phyloP scores from a whole-genome alignment of 208 protist species.

The Acanthamoeba quina region DNA sequence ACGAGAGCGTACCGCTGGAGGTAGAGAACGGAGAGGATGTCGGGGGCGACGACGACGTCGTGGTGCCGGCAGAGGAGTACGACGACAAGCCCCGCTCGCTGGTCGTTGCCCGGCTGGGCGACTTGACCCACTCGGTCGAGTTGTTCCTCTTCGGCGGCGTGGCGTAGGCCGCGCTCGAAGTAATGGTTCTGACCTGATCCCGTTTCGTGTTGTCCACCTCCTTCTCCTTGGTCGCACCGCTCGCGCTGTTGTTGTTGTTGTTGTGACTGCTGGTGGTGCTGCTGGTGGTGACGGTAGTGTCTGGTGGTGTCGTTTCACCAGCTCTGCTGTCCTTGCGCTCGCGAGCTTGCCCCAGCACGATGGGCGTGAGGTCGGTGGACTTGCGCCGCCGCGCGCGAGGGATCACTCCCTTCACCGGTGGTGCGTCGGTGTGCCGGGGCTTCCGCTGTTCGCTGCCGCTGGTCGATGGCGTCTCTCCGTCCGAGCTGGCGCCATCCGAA shows the following conservation, averaged over 20 bases:
- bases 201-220: not conserved
- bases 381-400: slow-evolving; percentile 19
- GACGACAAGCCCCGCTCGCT: not conserved
- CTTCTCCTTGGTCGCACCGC: not conserved
- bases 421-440: not conserved
- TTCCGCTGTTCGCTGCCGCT: not conserved
- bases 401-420: not conserved
- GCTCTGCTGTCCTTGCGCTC: not conserved
- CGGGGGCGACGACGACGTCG: not conserved
- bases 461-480: not conserved
- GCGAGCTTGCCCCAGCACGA: not conserved
- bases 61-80: not conserved
- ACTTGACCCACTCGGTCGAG: not conserved
- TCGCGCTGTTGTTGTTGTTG: not conserved
- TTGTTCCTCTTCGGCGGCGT: not conserved
- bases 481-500: not conserved
- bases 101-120: not conserved
- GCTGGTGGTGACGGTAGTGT: not conserved
- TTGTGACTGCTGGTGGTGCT: not conserved
- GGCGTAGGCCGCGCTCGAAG: not conserved
- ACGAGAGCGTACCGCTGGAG: not conserved
- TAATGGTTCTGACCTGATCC: not conserved
- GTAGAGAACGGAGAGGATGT: not conserved
- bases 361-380: slow-evolving; percentile 46
- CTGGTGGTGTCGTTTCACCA: not conserved